Conservation (phyloP, 106 monocot genomes). For the Allium sativum region DNA sequence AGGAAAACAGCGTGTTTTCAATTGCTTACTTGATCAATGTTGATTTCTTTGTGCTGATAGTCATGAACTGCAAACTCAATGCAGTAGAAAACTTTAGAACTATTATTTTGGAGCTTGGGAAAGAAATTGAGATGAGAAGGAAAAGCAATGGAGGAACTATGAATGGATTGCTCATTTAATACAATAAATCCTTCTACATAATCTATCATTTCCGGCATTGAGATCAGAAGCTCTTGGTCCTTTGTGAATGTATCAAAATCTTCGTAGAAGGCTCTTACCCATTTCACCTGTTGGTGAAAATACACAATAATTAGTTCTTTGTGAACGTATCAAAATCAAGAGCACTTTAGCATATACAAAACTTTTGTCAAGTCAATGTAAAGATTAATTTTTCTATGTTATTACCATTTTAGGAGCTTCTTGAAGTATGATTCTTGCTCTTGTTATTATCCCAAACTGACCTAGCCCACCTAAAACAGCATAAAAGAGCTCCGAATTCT, state of each 20-base stretch:
- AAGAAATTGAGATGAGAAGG: conserved; percentile 32
- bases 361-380: not conserved
- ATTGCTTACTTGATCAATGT: conserved; percentile 15
- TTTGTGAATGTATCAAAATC: conserved; percentile 33
- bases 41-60: conserved; percentile 7
- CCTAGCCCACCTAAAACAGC: conserved; percentile 57
- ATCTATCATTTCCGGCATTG: conserved; percentile 39
- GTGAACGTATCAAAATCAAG: no score
- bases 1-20: not conserved
- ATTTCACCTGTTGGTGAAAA: conserved; percentile 20
- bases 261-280: conserved; percentile 39
- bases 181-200: conserved; percentile 59
- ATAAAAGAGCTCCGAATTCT: conserved; percentile 38
- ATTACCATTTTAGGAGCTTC: conserved; percentile 39
- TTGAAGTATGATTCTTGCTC: conserved; percentile 45
- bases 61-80: conserved; percentile 54
- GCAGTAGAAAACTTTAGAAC: conserved; percentile 36
- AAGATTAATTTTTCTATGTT: not conserved
- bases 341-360: not conserved
- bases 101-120: conserved; percentile 8
- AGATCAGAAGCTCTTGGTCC: conserved; percentile 48
- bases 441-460: conserved; percentile 69
- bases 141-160: conserved; percentile 38
- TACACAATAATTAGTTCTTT: not conserved
- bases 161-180: conserved; percentile 41